Percentiles rank a stretch among this genome's conserved stretches.
Conservation (phyloP, 257 asterid genomes). For the Gentiana macrophylla region DNA sequence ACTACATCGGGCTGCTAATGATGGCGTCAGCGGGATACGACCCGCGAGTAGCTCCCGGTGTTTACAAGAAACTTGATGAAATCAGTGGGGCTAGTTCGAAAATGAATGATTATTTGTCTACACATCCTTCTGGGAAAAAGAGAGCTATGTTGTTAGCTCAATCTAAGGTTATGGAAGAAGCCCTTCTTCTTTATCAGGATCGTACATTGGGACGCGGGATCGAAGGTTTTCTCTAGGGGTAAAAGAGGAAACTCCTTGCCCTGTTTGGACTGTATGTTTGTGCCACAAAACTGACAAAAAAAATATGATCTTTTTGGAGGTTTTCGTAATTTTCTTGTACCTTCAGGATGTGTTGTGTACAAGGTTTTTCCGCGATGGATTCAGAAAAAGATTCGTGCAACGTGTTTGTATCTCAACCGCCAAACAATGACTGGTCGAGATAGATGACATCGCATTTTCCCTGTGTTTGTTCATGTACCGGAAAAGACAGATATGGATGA, state of each 20-base stretch:
- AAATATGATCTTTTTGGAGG: too few species aligned
- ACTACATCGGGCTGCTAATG: constrained; percentile 65
- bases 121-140: constrained; percentile 92
- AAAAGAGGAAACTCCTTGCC: neutral
- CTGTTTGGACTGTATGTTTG: too few species aligned
- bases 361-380: too few species aligned
- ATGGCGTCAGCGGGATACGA: constrained; percentile 83
- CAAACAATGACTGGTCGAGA: too few species aligned
- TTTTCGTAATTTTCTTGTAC: too few species aligned
- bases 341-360: too few species aligned
- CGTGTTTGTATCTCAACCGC: too few species aligned
- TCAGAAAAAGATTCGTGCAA: too few species aligned
- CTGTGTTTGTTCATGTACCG: too few species aligned
- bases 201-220: constrained; percentile 45
- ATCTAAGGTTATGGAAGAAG: constrained; percentile 93
- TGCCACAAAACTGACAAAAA: too few species aligned
- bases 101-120: constrained; percentile 57
- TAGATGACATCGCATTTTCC: too few species aligned
- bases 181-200: constrained; percentile 50
- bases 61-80: constrained; percentile 68
- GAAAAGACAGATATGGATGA: too few species aligned
- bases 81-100: constrained; percentile 36
- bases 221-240: constrained; percentile 53
- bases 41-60: constrained; percentile 82
- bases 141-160: constrained; percentile 60